Percentiles rank a stretch among this genome's conserved stretches.
Evolutionary conservation across 169 alveolate genomes (phyloP).

Genomic region (Nephromyces sp.): DNA sequence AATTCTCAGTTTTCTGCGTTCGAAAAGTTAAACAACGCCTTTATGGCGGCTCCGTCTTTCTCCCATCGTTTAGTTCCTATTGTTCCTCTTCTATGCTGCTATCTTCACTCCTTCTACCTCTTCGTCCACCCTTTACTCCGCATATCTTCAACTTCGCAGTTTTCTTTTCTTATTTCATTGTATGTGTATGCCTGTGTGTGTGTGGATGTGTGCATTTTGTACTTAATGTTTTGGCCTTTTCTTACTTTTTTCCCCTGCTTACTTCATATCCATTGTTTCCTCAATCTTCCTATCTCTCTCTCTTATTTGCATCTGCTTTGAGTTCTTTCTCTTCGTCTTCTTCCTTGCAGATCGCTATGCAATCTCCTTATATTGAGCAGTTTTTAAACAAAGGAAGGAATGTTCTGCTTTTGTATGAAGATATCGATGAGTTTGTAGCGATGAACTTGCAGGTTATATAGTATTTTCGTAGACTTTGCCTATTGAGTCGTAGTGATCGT

Average conservation of each 20-base stretch:
- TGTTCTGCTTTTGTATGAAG: constrained; percentile 72
- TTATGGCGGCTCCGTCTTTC: too few species aligned
- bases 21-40: too few species aligned
- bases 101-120: background rate
- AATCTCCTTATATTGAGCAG: constrained; percentile 81
- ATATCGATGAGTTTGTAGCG: constrained; percentile 72
- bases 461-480: background rate
- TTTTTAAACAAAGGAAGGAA: constrained; percentile 43
- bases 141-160: background rate
- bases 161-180: background rate
- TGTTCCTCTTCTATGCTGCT: background rate
- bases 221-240: background rate
- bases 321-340: background rate
- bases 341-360: constrained; percentile 57
- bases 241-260: background rate
- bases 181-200: background rate
- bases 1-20: too few species aligned
- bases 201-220: background rate
- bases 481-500: too few species aligned
- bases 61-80: background rate
- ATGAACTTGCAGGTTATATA: constrained; percentile 53
- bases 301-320: background rate
- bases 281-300: constrained; percentile 1
- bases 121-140: background rate
- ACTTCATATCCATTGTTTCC: too few species aligned